Evolutionary conservation across 2,329 filamentous ascomycete species (phyloP).

Genomic region (Colletotrichum sublineola): DNA sequence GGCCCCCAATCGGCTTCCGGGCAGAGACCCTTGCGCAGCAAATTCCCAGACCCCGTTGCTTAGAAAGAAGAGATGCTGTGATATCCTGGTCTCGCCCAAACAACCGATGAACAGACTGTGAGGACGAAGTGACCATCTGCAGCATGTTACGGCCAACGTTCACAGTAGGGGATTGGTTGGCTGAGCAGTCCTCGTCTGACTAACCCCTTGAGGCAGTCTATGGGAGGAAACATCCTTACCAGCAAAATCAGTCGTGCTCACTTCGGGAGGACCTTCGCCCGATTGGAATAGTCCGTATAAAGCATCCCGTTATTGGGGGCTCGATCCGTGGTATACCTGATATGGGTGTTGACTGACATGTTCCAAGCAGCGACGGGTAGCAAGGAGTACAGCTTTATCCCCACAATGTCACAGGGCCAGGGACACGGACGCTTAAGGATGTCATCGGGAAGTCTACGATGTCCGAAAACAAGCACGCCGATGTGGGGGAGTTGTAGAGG

Average conservation of each 20-base stretch:
- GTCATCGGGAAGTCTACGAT: too few relatives aligned
- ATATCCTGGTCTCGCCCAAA: not conserved
- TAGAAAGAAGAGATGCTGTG: not conserved
- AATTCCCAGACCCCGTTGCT: not conserved
- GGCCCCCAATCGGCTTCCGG: too few relatives aligned
- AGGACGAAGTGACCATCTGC: not conserved
- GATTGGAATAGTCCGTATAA: not conserved
- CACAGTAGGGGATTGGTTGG: not conserved
- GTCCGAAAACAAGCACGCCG: too few relatives aligned
- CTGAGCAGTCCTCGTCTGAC: not conserved
- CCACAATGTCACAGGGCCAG: too few relatives aligned
- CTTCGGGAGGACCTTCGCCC: not conserved
- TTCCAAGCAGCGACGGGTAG: too few relatives aligned
- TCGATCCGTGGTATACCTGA: not conserved
- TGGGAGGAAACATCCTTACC: not conserved
- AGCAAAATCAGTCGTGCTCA: not conserved
- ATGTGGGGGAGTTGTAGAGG: too few relatives aligned
- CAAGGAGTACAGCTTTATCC: too few relatives aligned
- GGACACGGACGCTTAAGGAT: too few relatives aligned
- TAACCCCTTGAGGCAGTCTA: not conserved
- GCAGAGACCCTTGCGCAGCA: not conserved
- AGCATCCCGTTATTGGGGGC: rapidly evolving
- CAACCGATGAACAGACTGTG: not conserved
- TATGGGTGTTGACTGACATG: not conserved
- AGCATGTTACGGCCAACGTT: not conserved